Percentiles rank a stretch among this genome's conserved stretches.
Evolutionary conservation across 306 rosid species (phyloP).

Genomic region (Acacia melanoxylon): DNA sequence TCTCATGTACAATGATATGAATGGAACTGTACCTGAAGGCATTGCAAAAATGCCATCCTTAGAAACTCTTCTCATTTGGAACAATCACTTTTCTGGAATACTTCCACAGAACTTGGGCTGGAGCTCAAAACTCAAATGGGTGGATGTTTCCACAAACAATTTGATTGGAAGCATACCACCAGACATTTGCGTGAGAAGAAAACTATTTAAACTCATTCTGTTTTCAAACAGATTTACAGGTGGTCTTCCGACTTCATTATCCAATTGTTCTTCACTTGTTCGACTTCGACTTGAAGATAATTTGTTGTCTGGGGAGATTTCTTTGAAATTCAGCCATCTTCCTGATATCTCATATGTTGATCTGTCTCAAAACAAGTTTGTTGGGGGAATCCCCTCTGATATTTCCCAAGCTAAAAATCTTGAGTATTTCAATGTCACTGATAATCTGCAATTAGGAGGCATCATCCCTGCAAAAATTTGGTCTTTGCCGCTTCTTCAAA

Average conservation of each 20-base stretch:
- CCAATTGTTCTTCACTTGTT: slow-evolving; percentile 82
- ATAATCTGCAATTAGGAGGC: slow-evolving; percentile 62
- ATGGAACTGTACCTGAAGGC: slow-evolving; percentile 67
- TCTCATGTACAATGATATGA: slow-evolving; percentile 68
- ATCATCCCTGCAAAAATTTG: slow-evolving; percentile 58
- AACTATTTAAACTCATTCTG: slow-evolving; percentile 66
- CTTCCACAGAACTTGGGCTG: slow-evolving; percentile 77
- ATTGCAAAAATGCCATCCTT: slow-evolving; percentile 78
- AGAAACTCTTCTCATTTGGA: slow-evolving; percentile 88
- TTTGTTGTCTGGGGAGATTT: slow-evolving; percentile 64
- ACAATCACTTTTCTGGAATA: slow-evolving; percentile 66
- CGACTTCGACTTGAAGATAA: slow-evolving; percentile 91
- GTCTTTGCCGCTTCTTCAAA: slow-evolving; percentile 66
- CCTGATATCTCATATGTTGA: slow-evolving; percentile 67
- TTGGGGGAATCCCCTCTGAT: slow-evolving; percentile 79
- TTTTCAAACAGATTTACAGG: slow-evolving; percentile 81
- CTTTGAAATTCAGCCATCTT: slow-evolving; percentile 62
- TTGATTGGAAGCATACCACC: slow-evolving; percentile 72
- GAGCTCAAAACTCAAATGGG: slow-evolving; percentile 76
- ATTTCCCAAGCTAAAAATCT: slow-evolving; percentile 61
- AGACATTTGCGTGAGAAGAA: slow-evolving; percentile 61
- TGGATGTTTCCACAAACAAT: slow-evolving; percentile 79
- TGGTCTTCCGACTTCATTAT: slow-evolving; percentile 54
- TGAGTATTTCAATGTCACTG: slow-evolving; percentile 71
- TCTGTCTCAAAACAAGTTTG: slow-evolving; percentile 67